A percentile compares a stretch with the other conserved stretches of the same genome.
Conservation (phyloP, 2,329 filamentous ascomycete genomes). For the Monosporascus sp. region DNA sequence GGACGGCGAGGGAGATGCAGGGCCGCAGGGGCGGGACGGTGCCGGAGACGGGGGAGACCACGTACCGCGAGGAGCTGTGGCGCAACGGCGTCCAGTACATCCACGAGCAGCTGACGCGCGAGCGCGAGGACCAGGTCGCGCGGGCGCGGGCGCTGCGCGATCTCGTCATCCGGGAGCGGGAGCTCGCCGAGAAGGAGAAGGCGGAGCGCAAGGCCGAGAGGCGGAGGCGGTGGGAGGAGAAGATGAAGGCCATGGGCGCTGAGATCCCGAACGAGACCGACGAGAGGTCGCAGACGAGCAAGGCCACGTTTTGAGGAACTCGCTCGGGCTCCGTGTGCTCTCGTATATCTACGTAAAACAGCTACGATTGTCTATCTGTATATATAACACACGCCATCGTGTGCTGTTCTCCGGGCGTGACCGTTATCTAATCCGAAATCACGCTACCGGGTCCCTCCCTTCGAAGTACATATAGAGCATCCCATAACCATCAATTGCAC, state of each 20-base stretch:
- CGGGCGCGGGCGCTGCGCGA: slow-evolving; percentile 24
- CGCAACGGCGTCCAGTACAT: slow-evolving; percentile 10
- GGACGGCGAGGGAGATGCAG: neutral
- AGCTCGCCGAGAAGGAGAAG: slow-evolving; percentile 16
- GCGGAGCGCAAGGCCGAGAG: neutral
- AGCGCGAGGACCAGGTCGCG: slow-evolving; percentile 21
- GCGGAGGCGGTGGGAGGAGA: slow-evolving; percentile 14
- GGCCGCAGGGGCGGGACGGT: neutral
- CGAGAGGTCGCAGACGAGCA: neutral
- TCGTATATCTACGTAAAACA: too few species aligned
- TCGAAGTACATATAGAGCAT: too few species aligned
- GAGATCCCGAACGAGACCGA: slow-evolving; percentile 11
- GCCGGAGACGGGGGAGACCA: neutral
- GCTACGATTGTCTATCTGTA: too few species aligned
- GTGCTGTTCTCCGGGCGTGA: too few species aligned
- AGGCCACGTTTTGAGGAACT: too few species aligned
- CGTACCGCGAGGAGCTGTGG: slow-evolving; percentile 6
- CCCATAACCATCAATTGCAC: too few species aligned
- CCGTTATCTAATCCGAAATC: too few species aligned
- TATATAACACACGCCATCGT: too few species aligned
- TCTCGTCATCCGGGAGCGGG: slow-evolving; percentile 19
- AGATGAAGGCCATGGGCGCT: slow-evolving; percentile 14
- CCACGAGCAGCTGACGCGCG: slow-evolving; percentile 3
- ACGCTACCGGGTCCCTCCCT: too few species aligned
- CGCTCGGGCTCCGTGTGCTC: too few species aligned